Base-by-base conservation (phyloP, 2,329 filamentous ascomycete species). In the Claviceps sorghi region DNA sequence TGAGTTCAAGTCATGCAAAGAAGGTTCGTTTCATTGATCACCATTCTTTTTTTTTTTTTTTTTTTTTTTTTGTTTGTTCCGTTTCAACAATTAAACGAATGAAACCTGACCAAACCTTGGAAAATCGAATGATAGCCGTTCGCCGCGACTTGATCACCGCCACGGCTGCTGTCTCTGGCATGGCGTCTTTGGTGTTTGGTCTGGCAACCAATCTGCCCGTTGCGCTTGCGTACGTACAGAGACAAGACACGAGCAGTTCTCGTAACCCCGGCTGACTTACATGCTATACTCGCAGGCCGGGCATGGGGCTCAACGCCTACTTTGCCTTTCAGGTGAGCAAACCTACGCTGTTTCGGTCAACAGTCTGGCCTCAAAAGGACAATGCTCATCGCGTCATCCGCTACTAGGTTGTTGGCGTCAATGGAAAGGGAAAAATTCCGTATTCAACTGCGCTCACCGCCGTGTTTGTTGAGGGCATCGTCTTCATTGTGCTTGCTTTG, bases 81-180 rank as follows among this genome's bases (percentile, higher is more conserved):
- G n/a, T n/a, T n/a, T n/a, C n/a, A n/a, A n/a, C n/a, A n/a, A n/a
- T 26, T 26, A 5, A 26, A 26, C 26, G 26, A 26, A 3, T 26
- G 26, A 5, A 5, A 19, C 13, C 55, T 60, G 29, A 59, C 45
- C 2, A 15, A 21, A 40, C 4, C 22, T 7, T n/a, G n/a, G 10
- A 36, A 22, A 43, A 22, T 11, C 22, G 19, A 43, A 15, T 11
- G 21, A 26, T 51, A 74, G 81, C 74, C 45, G 67, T 94, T 56
- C 83, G 86, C 58, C 79, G 84, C 34, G 88, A 94, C 64, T 71
- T 93, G 19, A 82, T 93, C 53, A 94, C 88, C 1, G 85, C 86
- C 3, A 94, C 88, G 0, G 84, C 87, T n/a, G 86, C 86, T 10
- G 79, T 93, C 50, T 74, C 86, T 6, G 87, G 86, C 7, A 72